Evolutionary conservation across 2,329 filamentous ascomycete species (phyloP).

Genomic region (Fusarium multiceps): DNA sequence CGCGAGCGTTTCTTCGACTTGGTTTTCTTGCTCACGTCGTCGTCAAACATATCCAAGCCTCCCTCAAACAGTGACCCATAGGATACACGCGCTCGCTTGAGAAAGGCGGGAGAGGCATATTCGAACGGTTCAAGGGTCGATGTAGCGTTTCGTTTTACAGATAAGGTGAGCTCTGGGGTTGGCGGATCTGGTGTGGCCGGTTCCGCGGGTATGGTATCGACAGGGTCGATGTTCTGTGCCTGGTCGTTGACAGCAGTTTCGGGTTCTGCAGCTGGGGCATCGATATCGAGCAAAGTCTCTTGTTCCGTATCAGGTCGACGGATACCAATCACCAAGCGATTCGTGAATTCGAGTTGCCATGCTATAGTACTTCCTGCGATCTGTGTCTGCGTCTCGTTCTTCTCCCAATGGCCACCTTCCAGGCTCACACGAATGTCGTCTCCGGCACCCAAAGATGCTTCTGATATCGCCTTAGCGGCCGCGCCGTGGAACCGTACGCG

Average conservation of each 20-base stretch:
- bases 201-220: conserved; percentile 24
- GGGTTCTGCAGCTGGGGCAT: conserved; percentile 47
- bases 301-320: conserved; percentile 58
- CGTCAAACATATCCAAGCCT: conserved; percentile 75
- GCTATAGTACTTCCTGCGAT: conserved; percentile 64
- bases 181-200: conserved; percentile 32
- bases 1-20: conserved; percentile 72
- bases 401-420: conserved; percentile 74
- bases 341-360: conserved; percentile 68
- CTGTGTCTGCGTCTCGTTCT: conserved; percentile 59
- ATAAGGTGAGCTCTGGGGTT: conserved; percentile 36
- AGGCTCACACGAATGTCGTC: conserved; percentile 79
- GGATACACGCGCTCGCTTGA: conserved; percentile 76
- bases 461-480: conserved; percentile 75
- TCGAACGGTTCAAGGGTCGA: conserved; percentile 58
- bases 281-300: conserved; percentile 63
- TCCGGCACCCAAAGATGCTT: conserved; percentile 77
- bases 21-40: conserved; percentile 57
- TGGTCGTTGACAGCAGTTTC: conserved; percentile 38
- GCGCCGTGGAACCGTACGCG: conserved; percentile 79
- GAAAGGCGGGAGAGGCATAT: conserved; percentile 83
- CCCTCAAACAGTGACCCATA: conserved; percentile 74
- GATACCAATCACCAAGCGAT: conserved; percentile 60
- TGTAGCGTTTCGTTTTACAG: conserved; percentile 52
- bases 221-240: background rate